Base-by-base conservation (phyloP, 371 early-diverging fungal genomes). In the Blakeslea trispora region DNA sequence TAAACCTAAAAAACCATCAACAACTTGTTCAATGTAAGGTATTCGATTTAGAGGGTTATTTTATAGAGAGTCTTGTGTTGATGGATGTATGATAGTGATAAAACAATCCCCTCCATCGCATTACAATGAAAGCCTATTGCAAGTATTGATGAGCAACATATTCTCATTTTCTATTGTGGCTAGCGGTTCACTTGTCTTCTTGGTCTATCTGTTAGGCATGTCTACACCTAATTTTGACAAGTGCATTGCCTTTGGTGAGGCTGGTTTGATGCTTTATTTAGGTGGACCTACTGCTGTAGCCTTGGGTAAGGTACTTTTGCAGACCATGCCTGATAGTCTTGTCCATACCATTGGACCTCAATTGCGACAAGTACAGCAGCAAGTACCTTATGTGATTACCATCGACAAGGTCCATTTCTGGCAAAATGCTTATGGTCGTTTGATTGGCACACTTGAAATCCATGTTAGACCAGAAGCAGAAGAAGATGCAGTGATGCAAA, bases 361-460 rank as follows among this genome's bases (percentile, higher is more conserved):
- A 11, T 21, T 68, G 17, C 39, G 63, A 39, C 46, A 49, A 24
- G 53, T 68, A 18, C 45, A 37, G 7, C 60, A 59, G 37, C 68
- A 68, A 53, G 49, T 55, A 10, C 64, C 64, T 14, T 19, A 42
- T 21, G 60, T 68, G 3, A 14, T 68, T 14, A 56, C 64, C 11
- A 50, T 68, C 0, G 68, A 63, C 44, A 59, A 58, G 50, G 60
- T 76, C 1, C 82, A 82, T 68, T 72, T 82, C 22, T 82, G 82
- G 82, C 77, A 74, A 47, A 82, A 76, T 45, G 73, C 79, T 0
- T 72, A 70, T 48, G 76, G 75, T 9, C 78, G 78, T 54, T 47
- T 68, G 40, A 64, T 82, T 28, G 82, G 81, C 2, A 78, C 82
- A 0, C 14, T 75, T 22, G 64, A 73, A 40, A 59, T 82, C 17